These are phyloP conservation scores for Flaveria floridana DNA, from an alignment of 140 eudicot species.

Conservation along the genomic window DNA sequence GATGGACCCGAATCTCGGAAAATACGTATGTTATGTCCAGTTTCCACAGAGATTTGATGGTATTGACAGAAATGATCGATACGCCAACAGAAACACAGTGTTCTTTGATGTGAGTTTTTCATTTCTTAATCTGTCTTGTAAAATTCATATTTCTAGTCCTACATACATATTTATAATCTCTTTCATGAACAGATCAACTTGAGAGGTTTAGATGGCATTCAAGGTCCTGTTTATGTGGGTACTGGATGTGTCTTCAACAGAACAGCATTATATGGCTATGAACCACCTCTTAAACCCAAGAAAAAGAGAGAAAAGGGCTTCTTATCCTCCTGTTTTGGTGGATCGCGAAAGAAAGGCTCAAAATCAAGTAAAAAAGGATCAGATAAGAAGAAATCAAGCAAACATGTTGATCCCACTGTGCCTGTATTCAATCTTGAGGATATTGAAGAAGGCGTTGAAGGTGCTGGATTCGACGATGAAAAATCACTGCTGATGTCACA, in stretches of 20 bases:
- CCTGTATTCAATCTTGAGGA: constrained; percentile 92
- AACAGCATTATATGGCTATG: constrained; percentile 92
- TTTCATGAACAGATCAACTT: constrained; percentile 66
- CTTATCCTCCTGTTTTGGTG: constrained; percentile 72
- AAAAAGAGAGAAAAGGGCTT: constrained; percentile 65
- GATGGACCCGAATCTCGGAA: constrained; percentile 99
- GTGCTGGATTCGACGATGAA: constrained; percentile 96
- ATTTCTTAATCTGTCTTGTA: not conserved
- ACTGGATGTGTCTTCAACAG: constrained; percentile 96
- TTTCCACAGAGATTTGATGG: constrained; percentile 99
- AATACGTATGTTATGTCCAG: constrained; percentile 97
- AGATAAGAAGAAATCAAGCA: constrained; percentile 91
- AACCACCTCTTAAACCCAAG: constrained; percentile 91
- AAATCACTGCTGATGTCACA: constrained; percentile 90
- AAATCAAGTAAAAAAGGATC: constrained; percentile 80
- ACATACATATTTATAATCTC: not conserved
- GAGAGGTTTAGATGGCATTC: constrained; percentile 97
- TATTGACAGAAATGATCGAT: constrained; percentile 93
- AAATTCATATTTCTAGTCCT: not conserved
- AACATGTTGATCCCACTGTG: constrained; percentile 86
- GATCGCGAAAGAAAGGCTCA: constrained; percentile 62
- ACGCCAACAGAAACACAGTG: constrained; percentile 97
- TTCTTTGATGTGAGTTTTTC: constrained; percentile 88
- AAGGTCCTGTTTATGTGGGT: constrained; percentile 98
- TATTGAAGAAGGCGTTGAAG: constrained; percentile 98